Evolutionary conservation across 2,329 filamentous ascomycete species (phyloP).

Genomic region (Metarhizium humberi): DNA sequence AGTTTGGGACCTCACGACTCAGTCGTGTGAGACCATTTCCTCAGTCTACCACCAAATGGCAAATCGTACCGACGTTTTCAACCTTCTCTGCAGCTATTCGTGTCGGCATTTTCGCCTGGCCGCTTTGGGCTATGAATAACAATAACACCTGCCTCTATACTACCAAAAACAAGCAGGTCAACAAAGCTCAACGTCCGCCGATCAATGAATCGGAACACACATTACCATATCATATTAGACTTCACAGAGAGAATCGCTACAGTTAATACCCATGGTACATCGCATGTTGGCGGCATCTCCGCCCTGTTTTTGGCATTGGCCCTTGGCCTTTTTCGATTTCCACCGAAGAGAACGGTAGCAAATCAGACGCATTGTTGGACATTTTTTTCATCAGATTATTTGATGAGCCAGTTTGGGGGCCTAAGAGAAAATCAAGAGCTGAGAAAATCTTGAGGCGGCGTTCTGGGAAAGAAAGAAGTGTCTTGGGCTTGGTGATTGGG

Average conservation of each 20-base stretch:
- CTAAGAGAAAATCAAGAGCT: slow-evolving; percentile 10
- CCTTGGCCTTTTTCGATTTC: background rate
- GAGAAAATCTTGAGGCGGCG: slow-evolving; percentile 9
- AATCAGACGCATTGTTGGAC: background rate
- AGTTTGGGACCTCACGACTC: background rate
- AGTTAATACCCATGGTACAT: background rate
- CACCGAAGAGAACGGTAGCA: background rate
- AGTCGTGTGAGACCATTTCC: background rate
- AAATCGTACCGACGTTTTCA: background rate
- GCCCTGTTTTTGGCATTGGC: background rate
- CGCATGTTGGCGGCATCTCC: background rate
- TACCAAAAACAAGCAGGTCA: background rate
- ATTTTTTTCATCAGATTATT: background rate
- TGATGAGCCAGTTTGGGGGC: background rate
- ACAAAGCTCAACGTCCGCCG: background rate
- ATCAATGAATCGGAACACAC: background rate
- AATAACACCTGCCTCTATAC: background rate
- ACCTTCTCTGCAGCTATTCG: background rate
- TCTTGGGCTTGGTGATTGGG: too few relatives aligned
- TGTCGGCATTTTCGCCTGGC: background rate
- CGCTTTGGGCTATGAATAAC: background rate
- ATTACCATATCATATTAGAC: too few relatives aligned
- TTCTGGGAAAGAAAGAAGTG: background rate
- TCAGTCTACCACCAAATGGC: background rate
- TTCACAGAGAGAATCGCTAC: too few relatives aligned